phyloP scores from a whole-genome alignment of 1,139 yeast species.

The Magnusiomyces clavatus region DNA sequence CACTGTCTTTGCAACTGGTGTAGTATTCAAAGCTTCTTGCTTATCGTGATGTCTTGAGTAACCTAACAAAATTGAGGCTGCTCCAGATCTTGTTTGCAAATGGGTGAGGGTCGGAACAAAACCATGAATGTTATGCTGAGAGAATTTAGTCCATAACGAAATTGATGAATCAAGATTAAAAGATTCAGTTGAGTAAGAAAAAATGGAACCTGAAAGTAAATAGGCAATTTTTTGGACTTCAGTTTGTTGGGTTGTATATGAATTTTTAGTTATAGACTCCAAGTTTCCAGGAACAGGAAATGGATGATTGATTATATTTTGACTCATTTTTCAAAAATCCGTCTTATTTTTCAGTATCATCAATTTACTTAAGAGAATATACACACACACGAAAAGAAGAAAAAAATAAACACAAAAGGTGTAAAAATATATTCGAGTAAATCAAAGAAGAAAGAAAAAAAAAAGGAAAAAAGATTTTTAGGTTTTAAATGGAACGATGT shows the following conservation, averaged over 20 bases:
- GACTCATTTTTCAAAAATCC: background rate
- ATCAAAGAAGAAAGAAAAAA: background rate
- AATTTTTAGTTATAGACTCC: slow-evolving; percentile 20
- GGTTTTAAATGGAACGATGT: background rate
- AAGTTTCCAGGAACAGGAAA: slow-evolving; percentile 20
- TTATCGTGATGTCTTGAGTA: slow-evolving; percentile 35
- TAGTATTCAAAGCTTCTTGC: background rate
- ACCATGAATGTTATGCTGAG: slow-evolving; percentile 47
- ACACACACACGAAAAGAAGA: no score
- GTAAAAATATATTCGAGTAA: background rate
- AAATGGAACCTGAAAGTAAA: slow-evolving; percentile 54
- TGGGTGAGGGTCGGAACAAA: slow-evolving; percentile 49
- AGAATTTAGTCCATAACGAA: slow-evolving; percentile 46
- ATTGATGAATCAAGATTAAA: slow-evolving; percentile 55
- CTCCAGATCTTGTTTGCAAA: slow-evolving; percentile 78
- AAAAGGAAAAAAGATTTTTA: background rate
- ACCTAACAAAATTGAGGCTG: slow-evolving; percentile 73
- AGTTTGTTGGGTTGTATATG: slow-evolving; percentile 45
- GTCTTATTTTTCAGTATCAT: no score
- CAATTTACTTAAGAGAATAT: no score
- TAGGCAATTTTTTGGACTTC: slow-evolving; percentile 61
- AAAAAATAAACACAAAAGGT: background rate
- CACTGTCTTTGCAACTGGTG: slow-evolving; percentile 34
- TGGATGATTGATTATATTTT: slow-evolving; percentile 15
- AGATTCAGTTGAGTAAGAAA: slow-evolving; percentile 61